These are phyloP conservation scores for Amylocystis lapponica DNA, from an alignment of 768 basidiomycete species.

Conservation along the genomic window DNA sequence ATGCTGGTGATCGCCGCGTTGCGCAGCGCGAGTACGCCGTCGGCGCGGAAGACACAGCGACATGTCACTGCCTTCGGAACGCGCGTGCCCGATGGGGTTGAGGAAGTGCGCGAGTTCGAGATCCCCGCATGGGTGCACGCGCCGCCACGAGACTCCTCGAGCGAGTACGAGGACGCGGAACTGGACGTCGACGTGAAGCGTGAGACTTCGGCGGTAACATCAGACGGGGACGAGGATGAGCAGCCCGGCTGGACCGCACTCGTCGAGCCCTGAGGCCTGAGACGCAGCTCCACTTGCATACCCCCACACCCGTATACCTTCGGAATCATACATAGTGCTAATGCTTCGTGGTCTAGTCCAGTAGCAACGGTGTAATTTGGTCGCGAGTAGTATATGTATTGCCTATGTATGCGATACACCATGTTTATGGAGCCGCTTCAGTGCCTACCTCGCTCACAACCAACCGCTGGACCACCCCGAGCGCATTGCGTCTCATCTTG, in stretches of 20 bases:
- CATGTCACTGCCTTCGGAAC: constrained; percentile 56
- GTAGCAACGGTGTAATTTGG: no score
- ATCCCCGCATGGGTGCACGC: constrained; percentile 56
- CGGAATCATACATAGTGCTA: no score
- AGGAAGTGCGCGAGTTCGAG: constrained; percentile 47
- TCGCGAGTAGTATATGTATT: constrained; percentile 7
- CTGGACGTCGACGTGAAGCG: no score
- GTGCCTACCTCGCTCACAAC: constrained; percentile 5
- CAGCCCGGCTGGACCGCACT: no score
- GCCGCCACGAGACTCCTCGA: no score
- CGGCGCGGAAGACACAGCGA: constrained; percentile 44
- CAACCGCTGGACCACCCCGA: constrained; percentile 30
- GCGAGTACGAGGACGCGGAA: constrained; percentile 10
- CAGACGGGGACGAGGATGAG: no score
- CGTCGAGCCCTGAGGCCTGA: no score
- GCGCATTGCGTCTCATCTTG: constrained; percentile 31
- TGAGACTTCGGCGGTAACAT: no score
- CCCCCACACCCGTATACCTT: no score
- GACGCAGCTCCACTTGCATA: no score
- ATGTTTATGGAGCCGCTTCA: neutral
- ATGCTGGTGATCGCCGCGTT: constrained; percentile 45
- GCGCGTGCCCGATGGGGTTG: constrained; percentile 44
- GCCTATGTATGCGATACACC: constrained; percentile 4
- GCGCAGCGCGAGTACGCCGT: constrained; percentile 39
- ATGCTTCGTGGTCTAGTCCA: no score